phyloP scores from a whole-genome alignment of 345 rosid genomes.

The Cardiospermum halicacabum region DNA sequence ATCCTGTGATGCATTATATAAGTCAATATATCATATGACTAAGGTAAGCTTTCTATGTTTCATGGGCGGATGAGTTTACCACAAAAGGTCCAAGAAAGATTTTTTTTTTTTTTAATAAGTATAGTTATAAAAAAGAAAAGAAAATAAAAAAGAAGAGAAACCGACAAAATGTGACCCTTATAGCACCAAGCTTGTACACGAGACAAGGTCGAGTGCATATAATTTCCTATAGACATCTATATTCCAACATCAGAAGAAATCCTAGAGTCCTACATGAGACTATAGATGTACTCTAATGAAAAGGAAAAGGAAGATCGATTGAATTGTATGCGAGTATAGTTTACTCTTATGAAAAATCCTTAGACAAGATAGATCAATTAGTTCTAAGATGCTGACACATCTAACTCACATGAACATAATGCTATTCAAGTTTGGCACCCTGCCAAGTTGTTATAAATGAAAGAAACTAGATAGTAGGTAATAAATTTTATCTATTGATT shows the following conservation, averaged over 20 bases:
- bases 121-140: too few relatives aligned
- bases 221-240: constrained; percentile 3
- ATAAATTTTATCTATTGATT: neutral
- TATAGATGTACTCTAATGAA: neutral
- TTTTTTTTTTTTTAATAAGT: too few relatives aligned
- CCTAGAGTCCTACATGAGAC: neutral
- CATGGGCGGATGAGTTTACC: constrained; percentile 23
- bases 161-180: constrained; percentile 20
- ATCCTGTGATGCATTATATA: constrained; percentile 80
- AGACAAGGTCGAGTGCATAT: constrained; percentile 10
- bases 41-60: constrained; percentile 25
- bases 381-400: neutral
- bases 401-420: neutral
- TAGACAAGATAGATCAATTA: neutral
- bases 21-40: constrained; percentile 33
- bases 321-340: neutral
- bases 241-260: constrained; percentile 12
- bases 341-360: neutral
- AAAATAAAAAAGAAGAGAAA: constrained; percentile 8
- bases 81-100: constrained; percentile 16
- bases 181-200: constrained; percentile 10
- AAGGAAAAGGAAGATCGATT: neutral
- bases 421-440: neutral
- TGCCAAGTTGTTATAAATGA: neutral
- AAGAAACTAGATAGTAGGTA: neutral